These are phyloP conservation scores for Kwoniella newhampshirensis DNA, from an alignment of 768 basidiomycete species.

Conservation along the genomic window DNA sequence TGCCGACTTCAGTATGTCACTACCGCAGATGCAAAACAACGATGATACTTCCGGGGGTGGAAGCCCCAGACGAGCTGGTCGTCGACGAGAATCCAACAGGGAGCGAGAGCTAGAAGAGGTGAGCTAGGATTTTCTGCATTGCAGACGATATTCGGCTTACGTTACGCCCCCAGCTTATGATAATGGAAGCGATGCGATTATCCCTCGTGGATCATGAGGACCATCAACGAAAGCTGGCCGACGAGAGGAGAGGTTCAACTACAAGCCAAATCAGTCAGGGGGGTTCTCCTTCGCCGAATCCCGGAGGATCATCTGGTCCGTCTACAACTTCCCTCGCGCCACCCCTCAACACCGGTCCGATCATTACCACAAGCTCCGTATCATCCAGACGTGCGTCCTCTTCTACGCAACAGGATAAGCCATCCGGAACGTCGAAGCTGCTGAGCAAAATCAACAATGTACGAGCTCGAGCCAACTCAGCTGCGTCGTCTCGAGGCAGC, in stretches of 20 bases:
- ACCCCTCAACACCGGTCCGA: not conserved
- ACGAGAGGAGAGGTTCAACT: constrained; percentile 29
- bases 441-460: constrained; percentile 28
- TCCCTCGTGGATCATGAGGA: constrained; percentile 93
- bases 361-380: not conserved
- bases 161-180: constrained; percentile 69
- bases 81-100: constrained; percentile 66
- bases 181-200: constrained; percentile 98
- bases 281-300: constrained; percentile 9
- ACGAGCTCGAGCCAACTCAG: constrained; percentile 18
- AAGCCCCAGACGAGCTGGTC: constrained; percentile 48
- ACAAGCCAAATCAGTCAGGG: constrained; percentile 10
- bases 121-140: constrained; percentile 36
- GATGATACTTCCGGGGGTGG: constrained; percentile 58
- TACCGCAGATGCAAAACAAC: constrained; percentile 56
- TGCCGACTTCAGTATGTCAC: constrained; percentile 51
- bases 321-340: constrained; percentile 5
- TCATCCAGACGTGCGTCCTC: constrained; percentile 9
- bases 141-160: not conserved
- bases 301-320: constrained; percentile 7
- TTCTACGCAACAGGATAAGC: constrained; percentile 8
- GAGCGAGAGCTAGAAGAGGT: constrained; percentile 95
- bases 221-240: constrained; percentile 64
- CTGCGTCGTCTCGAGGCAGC: constrained; percentile 5
- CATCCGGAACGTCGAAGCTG: constrained; percentile 24